Evolutionary conservation across 106 monocot species (phyloP).

Genomic region (Hemerocallis citrina): DNA sequence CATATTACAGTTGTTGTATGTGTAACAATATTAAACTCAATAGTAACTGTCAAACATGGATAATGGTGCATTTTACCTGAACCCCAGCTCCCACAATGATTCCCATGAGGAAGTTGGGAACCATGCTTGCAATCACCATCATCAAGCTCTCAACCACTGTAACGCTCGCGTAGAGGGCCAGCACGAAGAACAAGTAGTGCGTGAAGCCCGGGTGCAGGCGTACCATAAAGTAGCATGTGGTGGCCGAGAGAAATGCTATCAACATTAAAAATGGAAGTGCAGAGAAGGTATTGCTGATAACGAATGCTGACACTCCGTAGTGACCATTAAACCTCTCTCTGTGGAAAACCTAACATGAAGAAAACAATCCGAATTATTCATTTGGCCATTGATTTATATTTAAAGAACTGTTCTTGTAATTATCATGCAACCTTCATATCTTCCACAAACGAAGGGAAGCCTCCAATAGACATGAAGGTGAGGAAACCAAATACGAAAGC

Average conservation of each 20-base stretch:
- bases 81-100: conserved; percentile 78
- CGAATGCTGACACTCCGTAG: conserved; percentile 75
- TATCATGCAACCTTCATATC: conserved; percentile 90
- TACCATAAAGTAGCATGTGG: conserved; percentile 86
- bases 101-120: conserved; percentile 87
- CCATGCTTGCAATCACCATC: conserved; percentile 82
- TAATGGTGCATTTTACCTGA: conserved; percentile 33
- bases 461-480: conserved; percentile 97
- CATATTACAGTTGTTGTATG: neutral
- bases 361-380: neutral
- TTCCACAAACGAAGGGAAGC: conserved; percentile 93
- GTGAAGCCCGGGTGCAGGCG: conserved; percentile 64
- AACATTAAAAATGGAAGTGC: conserved; percentile 65
- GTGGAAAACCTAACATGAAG: conserved; percentile 59
- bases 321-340: conserved; percentile 83
- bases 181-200: conserved; percentile 73
- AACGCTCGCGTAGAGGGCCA: conserved; percentile 65
- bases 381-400: neutral
- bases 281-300: conserved; percentile 79
- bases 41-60: too few relatives aligned
- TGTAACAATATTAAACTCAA: too few relatives aligned
- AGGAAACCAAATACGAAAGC: conserved; percentile 86
- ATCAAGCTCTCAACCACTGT: conserved; percentile 85
- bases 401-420: neutral
- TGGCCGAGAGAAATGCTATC: conserved; percentile 67